These are phyloP conservation scores for Cryptococcus sp. DNA, from an alignment of 1,284 basidiomycete species.

Conservation along the genomic window DNA sequence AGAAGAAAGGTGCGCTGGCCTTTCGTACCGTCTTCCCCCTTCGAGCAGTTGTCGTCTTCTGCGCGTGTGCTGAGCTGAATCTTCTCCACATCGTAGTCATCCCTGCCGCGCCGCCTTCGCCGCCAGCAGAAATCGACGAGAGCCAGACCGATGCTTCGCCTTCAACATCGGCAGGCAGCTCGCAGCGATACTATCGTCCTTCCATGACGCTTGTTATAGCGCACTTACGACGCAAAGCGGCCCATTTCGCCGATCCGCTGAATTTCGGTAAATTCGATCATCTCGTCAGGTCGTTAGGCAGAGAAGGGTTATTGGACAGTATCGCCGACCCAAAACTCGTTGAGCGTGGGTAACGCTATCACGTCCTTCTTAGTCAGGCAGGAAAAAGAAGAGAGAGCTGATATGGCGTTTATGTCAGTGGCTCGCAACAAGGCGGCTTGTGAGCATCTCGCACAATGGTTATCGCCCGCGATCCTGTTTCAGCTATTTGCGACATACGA, in stretches of 20 bases:
- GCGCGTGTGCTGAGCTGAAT: not conserved
- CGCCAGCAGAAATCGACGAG: slow-evolving; percentile 19
- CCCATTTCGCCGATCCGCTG: slow-evolving; percentile 27
- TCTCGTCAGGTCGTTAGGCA: slow-evolving; percentile 34
- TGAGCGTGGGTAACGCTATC: slow-evolving; percentile 21
- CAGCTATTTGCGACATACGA: slow-evolving; percentile 22
- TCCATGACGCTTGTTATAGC: slow-evolving; percentile 24
- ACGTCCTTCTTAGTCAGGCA: not conserved
- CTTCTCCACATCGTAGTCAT: slow-evolving; percentile 19
- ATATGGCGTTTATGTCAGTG: slow-evolving; percentile 9
- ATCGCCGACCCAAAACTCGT: slow-evolving; percentile 24
- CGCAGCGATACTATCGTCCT: slow-evolving; percentile 39
- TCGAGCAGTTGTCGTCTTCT: not conserved
- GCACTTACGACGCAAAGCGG: slow-evolving; percentile 36
- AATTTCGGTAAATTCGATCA: slow-evolving; percentile 46
- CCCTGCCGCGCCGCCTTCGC: slow-evolving; percentile 32
- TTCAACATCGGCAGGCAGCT: not conserved
- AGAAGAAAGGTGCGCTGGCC: slow-evolving; percentile 38
- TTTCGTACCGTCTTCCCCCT: not conserved
- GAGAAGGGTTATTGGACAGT: slow-evolving; percentile 37
- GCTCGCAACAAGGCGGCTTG: slow-evolving; percentile 26
- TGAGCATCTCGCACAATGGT: slow-evolving; percentile 35
- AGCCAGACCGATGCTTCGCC: not conserved
- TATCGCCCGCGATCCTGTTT: slow-evolving; percentile 18
- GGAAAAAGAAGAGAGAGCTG: not conserved